phyloP scores from a whole-genome alignment of 2,329 filamentous ascomycete genomes.

The Arthrocladium fulminans region DNA sequence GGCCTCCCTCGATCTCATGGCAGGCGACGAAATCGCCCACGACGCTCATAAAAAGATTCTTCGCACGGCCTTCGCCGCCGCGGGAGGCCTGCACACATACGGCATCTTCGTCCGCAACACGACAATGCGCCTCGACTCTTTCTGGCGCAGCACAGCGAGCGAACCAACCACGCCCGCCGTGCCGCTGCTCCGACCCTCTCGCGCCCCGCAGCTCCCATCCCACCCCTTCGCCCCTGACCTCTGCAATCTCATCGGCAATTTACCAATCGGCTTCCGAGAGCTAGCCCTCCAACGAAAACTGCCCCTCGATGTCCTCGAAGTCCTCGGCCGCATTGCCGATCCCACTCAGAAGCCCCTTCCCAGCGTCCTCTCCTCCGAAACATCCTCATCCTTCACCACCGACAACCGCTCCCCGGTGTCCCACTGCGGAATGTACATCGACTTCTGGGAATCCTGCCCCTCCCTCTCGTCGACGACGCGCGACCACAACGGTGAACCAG shows the following conservation, averaged over 20 bases:
- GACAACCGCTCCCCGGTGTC: constrained; percentile 1
- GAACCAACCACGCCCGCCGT: constrained; percentile 2
- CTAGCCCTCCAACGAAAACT: constrained; percentile 12
- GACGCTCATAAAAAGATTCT: constrained; percentile 4
- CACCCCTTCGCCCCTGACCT: constrained; percentile 14
- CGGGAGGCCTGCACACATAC: constrained; percentile 24
- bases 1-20: constrained; percentile 2
- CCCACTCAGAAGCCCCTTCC: constrained; percentile 1
- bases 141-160: constrained; percentile 3
- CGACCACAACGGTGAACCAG: not conserved
- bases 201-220: constrained; percentile 3
- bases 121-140: constrained; percentile 6
- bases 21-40: constrained; percentile 3
- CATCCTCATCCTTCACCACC: not conserved
- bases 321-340: constrained; percentile 4
- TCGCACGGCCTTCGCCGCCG: constrained; percentile 2
- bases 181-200: constrained; percentile 1
- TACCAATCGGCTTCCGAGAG: constrained; percentile 16
- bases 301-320: constrained; percentile 5
- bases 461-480: not conserved
- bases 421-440: not conserved
- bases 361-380: not conserved
- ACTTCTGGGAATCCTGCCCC: constrained; percentile 7
- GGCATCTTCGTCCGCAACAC: constrained; percentile 5
- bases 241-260: constrained; percentile 10